A percentile compares a stretch with the other conserved stretches of the same genome.
Evolutionary conservation across 2,329 filamentous ascomycete species (phyloP).

Genomic region (Bipolaris victoriae): DNA sequence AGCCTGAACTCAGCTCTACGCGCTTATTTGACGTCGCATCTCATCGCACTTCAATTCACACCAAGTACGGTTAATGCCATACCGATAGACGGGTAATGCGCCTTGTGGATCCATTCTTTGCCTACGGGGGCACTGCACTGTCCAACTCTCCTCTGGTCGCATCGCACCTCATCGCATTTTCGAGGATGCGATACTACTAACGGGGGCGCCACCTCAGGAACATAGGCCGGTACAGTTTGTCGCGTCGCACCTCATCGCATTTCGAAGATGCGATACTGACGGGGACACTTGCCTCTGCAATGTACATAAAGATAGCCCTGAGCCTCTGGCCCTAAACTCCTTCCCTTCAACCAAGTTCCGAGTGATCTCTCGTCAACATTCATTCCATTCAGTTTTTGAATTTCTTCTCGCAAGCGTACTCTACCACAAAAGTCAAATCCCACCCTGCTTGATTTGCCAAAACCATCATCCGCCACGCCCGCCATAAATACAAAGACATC

Average conservation of each 20-base stretch:
- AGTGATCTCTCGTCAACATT: background rate
- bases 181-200: too few relatives aligned
- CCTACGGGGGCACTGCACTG: too few relatives aligned
- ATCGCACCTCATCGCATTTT: too few relatives aligned
- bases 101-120: background rate
- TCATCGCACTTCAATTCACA: background rate
- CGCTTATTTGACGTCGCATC: background rate
- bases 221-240: too few relatives aligned
- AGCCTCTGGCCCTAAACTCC: background rate
- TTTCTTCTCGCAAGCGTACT: background rate
- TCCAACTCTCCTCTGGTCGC: too few relatives aligned
- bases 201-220: too few relatives aligned
- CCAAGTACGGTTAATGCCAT: background rate
- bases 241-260: background rate
- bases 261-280: background rate
- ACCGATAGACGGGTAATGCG: too few relatives aligned
- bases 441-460: too few relatives aligned
- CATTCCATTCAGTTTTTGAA: background rate
- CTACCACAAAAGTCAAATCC: accelerated
- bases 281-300: background rate
- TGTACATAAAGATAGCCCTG: background rate
- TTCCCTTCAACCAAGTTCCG: background rate
- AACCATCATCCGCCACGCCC: background rate
- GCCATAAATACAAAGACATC: background rate
- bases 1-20: background rate